Percentiles rank a stretch among this genome's conserved stretches.
Evolutionary conservation across 345 rosid species (phyloP).

Genomic region (Pistacia vera): DNA sequence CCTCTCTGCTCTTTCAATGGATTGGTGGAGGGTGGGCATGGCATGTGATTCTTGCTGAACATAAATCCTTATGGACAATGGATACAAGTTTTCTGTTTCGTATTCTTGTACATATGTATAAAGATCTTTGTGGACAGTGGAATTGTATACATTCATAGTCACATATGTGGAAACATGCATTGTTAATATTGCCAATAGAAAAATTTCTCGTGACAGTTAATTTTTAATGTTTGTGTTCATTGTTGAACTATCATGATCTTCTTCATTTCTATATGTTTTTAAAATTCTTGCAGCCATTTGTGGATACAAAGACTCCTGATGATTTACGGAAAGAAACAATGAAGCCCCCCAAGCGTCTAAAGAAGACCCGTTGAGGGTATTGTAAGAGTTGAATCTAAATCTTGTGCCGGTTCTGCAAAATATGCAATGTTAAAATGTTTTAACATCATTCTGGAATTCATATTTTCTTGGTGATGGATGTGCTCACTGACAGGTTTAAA

Average conservation of each 20-base stretch:
- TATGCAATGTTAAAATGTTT: not conserved
- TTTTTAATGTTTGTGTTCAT: not conserved
- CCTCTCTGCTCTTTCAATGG: too few relatives aligned
- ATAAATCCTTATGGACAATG: not conserved
- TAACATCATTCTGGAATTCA: not conserved
- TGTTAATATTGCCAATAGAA: not conserved
- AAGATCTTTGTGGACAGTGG: not conserved
- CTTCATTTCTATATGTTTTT: not conserved
- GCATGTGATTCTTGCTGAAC: not conserved
- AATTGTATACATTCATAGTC: not conserved
- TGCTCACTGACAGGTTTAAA: not conserved
- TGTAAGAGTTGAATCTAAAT: constrained; percentile 17
- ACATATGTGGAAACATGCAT: too few relatives aligned
- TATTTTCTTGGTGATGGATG: not conserved
- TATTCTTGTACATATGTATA: too few relatives aligned
- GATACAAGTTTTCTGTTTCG: too few relatives aligned
- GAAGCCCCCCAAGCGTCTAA: constrained; percentile 64
- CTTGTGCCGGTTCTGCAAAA: not conserved
- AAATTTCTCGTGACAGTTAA: not conserved
- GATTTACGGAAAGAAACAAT: constrained; percentile 62
- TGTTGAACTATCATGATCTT: not conserved
- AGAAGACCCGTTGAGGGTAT: constrained; percentile 58
- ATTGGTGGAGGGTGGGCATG: not conserved
- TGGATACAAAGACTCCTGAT: constrained; percentile 55
- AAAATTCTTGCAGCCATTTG: constrained; percentile 63